Evolutionary conservation across 163 green algal genomes (phyloP).

Genomic region (Prototheca cutis): DNA sequence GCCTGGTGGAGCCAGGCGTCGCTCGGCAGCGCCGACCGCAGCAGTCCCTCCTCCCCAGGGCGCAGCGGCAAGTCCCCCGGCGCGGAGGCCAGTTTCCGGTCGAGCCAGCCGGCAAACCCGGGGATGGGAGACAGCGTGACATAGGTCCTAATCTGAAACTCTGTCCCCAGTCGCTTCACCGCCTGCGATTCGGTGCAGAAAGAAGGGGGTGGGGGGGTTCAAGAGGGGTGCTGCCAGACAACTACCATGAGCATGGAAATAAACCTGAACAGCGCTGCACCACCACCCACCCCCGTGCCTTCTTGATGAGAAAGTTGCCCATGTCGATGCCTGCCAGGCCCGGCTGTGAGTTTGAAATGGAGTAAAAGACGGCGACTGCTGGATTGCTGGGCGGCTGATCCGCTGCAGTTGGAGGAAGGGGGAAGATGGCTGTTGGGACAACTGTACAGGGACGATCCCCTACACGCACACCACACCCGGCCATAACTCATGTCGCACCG

Average conservation of each 20-base stretch:
- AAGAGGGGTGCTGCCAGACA: too few species aligned
- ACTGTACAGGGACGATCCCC: not conserved
- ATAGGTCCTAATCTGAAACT: constrained; percentile 36
- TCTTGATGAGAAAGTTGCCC: constrained; percentile 69
- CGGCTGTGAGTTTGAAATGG: constrained; percentile 47
- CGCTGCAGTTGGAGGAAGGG: not conserved
- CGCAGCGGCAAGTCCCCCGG: not conserved
- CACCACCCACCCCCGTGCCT: too few species aligned
- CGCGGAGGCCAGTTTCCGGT: constrained; percentile 12
- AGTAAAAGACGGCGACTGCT: constrained; percentile 60
- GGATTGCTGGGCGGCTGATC: constrained; percentile 1
- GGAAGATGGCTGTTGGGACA: not conserved
- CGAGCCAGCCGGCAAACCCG: constrained; percentile 59
- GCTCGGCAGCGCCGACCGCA: not conserved
- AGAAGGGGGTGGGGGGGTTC: not conserved
- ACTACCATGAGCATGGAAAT: too few species aligned
- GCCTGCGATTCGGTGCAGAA: constrained; percentile 5
- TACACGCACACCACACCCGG: not conserved
- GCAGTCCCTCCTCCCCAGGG: constrained; percentile 1
- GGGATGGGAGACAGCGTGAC: constrained; percentile 69
- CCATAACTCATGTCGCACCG: not conserved
- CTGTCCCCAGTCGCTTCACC: constrained; percentile 27
- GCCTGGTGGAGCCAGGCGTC: constrained; percentile 8
- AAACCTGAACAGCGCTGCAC: too few species aligned
- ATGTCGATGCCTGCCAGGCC: constrained; percentile 60